These are phyloP conservation scores for Plantago ovata DNA, from an alignment of 257 asterid species.

Conservation along the genomic window DNA sequence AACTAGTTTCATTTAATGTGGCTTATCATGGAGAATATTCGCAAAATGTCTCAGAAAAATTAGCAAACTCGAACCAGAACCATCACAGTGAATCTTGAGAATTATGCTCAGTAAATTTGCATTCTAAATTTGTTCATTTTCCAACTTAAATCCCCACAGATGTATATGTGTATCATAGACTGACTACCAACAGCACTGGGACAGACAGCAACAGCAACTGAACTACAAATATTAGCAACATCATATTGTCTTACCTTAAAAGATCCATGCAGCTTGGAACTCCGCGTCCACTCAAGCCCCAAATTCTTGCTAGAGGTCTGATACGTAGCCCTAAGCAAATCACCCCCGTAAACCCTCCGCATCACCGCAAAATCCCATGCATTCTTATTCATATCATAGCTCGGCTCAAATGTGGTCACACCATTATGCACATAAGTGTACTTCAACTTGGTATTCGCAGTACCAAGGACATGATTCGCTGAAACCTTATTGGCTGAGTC, in stretches of 20 bases:
- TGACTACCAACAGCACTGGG: too few relatives aligned
- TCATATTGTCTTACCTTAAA: conserved; percentile 58
- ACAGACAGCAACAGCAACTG: conserved; percentile 10
- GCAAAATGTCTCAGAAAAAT: too few relatives aligned
- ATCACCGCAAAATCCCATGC: conserved; percentile 81
- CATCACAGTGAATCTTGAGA: too few relatives aligned
- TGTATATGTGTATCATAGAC: too few relatives aligned
- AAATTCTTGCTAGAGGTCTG: conserved; percentile 71
- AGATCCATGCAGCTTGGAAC: conserved; percentile 62
- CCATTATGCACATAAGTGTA: conserved; percentile 76
- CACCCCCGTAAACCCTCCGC: conserved; percentile 62
- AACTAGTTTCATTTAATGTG: too few relatives aligned
- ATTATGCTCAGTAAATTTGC: background rate
- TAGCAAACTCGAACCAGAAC: too few relatives aligned
- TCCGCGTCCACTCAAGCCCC: conserved; percentile 88
- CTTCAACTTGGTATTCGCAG: conserved; percentile 65
- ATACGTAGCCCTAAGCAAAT: conserved; percentile 70
- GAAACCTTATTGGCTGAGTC: conserved; percentile 89
- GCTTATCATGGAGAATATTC: too few relatives aligned
- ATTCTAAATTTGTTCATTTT: conserved; percentile 5
- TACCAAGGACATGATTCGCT: conserved; percentile 73
- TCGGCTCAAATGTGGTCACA: conserved; percentile 71
- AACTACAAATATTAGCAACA: conserved; percentile 8
- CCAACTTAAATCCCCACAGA: too few relatives aligned
- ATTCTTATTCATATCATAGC: conserved; percentile 70